Percentiles rank a stretch among this genome's conserved stretches.
Conservation (phyloP, 768 basidiomycete species). For the Hygrophorus pudorinus region DNA sequence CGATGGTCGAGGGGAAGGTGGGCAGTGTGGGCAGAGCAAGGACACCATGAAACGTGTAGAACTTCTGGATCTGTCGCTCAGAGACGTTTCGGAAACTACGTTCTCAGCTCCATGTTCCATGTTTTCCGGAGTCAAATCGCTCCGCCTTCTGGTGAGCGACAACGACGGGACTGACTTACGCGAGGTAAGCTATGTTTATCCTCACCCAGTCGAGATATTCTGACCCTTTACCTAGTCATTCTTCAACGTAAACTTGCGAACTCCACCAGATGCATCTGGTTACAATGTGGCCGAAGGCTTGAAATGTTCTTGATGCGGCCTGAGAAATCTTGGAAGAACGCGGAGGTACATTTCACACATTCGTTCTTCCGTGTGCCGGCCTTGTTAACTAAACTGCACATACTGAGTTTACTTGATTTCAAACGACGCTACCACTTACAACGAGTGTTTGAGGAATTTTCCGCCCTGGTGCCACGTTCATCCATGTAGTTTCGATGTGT, state of each 20-base stretch:
- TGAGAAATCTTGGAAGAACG: not conserved
- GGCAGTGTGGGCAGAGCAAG: no score
- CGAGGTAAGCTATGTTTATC: not conserved
- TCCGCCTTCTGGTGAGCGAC: not conserved
- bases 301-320: not conserved
- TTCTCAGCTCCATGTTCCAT: not conserved
- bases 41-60: no score
- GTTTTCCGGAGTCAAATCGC: not conserved
- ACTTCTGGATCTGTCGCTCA: not conserved
- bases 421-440: not conserved
- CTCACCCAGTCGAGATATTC: not conserved
- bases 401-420: no score
- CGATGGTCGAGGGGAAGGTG: constrained; percentile 16
- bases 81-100: not conserved
- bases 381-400: no score
- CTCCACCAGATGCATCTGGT: not conserved
- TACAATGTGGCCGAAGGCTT: not conserved
- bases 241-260: no score
- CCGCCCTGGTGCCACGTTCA: no score
- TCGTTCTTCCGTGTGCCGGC: no score
- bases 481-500: no score
- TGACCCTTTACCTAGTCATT: no score
- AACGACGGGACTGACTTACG: not conserved
- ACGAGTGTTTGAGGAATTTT: not conserved
- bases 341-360: not conserved